A percentile compares a stretch with the other conserved stretches of the same genome.
These are phyloP conservation scores for Trichoderma oligosporum DNA, from an alignment of 2,329 filamentous ascomycete species.

Conservation along the genomic window DNA sequence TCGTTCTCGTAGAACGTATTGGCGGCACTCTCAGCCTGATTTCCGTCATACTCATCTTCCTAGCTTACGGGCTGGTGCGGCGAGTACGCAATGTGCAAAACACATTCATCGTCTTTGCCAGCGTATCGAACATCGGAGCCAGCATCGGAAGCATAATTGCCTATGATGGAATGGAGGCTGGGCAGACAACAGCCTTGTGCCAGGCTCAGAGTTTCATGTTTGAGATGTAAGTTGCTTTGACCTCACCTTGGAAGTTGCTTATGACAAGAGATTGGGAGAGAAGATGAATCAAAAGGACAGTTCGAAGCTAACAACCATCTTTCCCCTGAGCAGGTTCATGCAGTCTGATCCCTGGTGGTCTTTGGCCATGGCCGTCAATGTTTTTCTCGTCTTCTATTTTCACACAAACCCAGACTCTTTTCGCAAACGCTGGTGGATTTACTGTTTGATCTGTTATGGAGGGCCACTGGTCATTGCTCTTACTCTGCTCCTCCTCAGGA, in stretches of 20 bases:
- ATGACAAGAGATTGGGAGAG: not conserved
- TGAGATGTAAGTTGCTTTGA: constrained; percentile 56
- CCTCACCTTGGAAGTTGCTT: not conserved
- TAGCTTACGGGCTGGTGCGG: constrained; percentile 50
- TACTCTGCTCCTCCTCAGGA: constrained; percentile 56
- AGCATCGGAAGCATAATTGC: constrained; percentile 68
- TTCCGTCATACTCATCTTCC: constrained; percentile 49
- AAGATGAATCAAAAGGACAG: not conserved
- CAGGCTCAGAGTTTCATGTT: constrained; percentile 59
- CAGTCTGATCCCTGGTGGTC: constrained; percentile 74
- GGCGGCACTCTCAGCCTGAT: constrained; percentile 52
- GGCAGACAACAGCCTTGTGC: constrained; percentile 55
- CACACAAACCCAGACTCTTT: constrained; percentile 63
- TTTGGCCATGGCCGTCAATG: constrained; percentile 77
- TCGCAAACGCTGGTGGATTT: constrained; percentile 67
- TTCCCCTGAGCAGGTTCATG: constrained; percentile 58
- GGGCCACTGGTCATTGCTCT: constrained; percentile 65
- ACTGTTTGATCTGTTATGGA: constrained; percentile 68
- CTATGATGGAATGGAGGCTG: constrained; percentile 56
- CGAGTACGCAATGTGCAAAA: constrained; percentile 56
- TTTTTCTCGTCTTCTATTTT: constrained; percentile 66
- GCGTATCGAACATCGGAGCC: constrained; percentile 56
- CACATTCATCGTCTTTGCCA: constrained; percentile 60
- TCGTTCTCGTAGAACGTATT: constrained; percentile 49
- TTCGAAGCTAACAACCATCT: not conserved